phyloP scores from a whole-genome alignment of 1,139 yeast genomes.

The Taiozyma onychis region DNA sequence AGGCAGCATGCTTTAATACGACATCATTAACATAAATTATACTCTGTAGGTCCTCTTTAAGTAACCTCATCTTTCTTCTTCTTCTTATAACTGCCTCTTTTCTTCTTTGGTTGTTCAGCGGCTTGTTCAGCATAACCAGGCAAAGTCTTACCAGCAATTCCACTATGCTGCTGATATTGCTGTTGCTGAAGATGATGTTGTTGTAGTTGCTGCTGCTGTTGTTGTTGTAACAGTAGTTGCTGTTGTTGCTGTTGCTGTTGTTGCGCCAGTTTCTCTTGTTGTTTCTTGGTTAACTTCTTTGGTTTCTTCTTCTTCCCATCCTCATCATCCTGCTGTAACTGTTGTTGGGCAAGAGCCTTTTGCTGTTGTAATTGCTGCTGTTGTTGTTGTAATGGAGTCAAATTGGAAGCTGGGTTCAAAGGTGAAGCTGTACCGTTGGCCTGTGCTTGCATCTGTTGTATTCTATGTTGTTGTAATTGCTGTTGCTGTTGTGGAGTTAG shows the following conservation, averaged over 20 bases:
- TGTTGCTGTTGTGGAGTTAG: constrained; percentile 19
- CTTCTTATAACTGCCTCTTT: constrained; percentile 26
- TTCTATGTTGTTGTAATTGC: constrained; percentile 15
- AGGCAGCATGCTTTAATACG: not conserved
- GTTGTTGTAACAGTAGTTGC: constrained; percentile 6
- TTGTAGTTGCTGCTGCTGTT: constrained; percentile 12
- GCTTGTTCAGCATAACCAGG: constrained; percentile 17
- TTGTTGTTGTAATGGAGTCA: constrained; percentile 16
- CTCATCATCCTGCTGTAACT: constrained; percentile 17
- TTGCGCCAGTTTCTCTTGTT: constrained; percentile 4
- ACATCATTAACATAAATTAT: not conserved
- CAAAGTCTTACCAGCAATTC: constrained; percentile 20
- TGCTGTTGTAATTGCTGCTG: constrained; percentile 17
- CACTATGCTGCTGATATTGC: not conserved
- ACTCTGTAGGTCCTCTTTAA: not conserved
- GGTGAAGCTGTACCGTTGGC: not conserved
- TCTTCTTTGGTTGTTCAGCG: constrained; percentile 21
- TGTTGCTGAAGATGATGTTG: constrained; percentile 1
- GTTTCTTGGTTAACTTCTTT: constrained; percentile 14
- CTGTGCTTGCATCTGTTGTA: constrained; percentile 15
- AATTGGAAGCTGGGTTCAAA: not conserved
- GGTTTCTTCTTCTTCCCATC: constrained; percentile 16
- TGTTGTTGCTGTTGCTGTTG: constrained; percentile 11
- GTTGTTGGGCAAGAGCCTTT: constrained; percentile 19
- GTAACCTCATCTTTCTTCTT: constrained; percentile 17